phyloP scores from a whole-genome alignment of 2,329 filamentous ascomycete species.

The Fusarium verticillioides region DNA sequence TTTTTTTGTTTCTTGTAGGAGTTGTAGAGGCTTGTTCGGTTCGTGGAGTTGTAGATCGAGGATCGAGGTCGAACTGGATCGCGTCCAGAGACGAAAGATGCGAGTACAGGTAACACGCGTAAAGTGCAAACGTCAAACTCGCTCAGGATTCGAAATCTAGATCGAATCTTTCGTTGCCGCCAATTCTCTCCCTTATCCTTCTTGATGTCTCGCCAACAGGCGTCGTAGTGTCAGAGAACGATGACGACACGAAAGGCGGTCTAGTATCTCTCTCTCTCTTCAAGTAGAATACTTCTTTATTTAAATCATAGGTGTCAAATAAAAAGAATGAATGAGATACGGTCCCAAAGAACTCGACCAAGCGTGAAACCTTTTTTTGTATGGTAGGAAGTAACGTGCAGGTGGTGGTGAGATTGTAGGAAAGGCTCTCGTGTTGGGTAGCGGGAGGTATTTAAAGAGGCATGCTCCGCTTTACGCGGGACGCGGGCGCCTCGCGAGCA shows the following conservation, averaged over 20 bases:
- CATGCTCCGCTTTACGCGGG: slow-evolving; percentile 30
- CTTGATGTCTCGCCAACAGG: background rate
- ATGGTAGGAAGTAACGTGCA: background rate
- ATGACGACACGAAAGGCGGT: slow-evolving; percentile 30
- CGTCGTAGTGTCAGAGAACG: slow-evolving; percentile 10
- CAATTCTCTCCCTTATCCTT: background rate
- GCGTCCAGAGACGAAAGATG: slow-evolving; percentile 24
- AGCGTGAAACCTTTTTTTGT: background rate
- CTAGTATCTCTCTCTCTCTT: background rate
- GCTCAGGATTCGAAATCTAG: background rate
- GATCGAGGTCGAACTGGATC: slow-evolving; percentile 7
- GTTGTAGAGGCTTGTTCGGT: background rate
- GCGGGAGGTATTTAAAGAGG: slow-evolving; percentile 41
- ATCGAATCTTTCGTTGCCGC: background rate
- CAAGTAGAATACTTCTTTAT: too few relatives aligned
- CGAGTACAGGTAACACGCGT: slow-evolving; percentile 18
- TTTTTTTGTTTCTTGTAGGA: background rate
- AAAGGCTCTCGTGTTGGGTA: slow-evolving; percentile 34
- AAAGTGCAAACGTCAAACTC: background rate
- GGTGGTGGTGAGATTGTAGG: slow-evolving; percentile 5
- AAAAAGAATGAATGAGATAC: background rate
- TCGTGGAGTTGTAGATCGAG: slow-evolving; percentile 11
- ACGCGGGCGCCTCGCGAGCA: slow-evolving; percentile 11
- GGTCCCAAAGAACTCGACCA: slow-evolving; percentile 25
- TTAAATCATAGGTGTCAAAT: background rate